Evolutionary conservation across 805 yeast species (phyloP), one percentile per base, ranked within the genome.

Genomic region (Kodamaea hsintzibuensis): DNA sequence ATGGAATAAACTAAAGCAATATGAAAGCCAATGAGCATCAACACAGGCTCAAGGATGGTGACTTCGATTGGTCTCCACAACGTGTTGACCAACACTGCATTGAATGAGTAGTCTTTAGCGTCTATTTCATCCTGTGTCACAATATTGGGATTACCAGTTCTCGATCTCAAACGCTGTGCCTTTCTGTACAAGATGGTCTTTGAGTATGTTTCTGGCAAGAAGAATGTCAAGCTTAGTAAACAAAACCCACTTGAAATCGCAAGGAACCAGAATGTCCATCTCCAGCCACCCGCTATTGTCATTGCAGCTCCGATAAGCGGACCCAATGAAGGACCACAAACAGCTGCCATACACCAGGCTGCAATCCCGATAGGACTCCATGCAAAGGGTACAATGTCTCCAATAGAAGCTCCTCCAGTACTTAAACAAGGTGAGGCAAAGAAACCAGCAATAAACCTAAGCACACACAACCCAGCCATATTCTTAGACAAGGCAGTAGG

Each of bases 401-500:
- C 77, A 42, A 83, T 64, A 4, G 82, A 71, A 12, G 85, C 88
- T 55, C 82, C 86, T 45, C 88, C 87, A 43, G 84, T 61, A 18
- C 38, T 47, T 33, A 50, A 50, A 18, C 48, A 50, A 4, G 88
- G 86, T 2, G 84, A 76, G 12, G 85, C 80, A 54, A 82, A 76
- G 25, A 84, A 58, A 2, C 89, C 88, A 16, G 78, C 71, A 13
- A 84, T 57, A 54, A 84, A 78, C 49, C 88, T 73, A 43, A 82
- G 66, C 0, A 82, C 73, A 42, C 77, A 70, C 54, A 83, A 67
- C 0, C 81, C 80, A 6, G 80, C 83, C 48, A 83, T 75, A 59
- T 81, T 81, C 16, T 73, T 61, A 1, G 75, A 74, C 39, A 81
- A 69, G 1, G 86, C 87, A 40, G 80, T 73, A 33, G 86, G 85